phyloP scores from a whole-genome alignment of 345 rosid species.

The Salix suchowensis region DNA sequence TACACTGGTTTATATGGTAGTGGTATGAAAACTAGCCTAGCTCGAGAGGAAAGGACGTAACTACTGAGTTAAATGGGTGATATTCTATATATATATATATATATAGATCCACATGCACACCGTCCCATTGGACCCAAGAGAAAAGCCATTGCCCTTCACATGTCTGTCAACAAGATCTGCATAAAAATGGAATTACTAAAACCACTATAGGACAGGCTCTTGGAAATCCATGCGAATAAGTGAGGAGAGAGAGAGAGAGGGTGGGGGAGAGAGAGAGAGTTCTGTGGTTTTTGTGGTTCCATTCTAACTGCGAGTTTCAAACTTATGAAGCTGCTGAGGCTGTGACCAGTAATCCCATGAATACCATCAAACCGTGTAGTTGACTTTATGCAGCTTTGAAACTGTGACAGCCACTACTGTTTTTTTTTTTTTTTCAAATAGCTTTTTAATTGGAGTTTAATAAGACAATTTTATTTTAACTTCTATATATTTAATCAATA shows the following conservation, averaged over 20 bases:
- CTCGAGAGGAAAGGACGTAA: constrained; percentile 19
- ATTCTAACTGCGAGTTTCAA: constrained; percentile 34
- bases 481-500: too few relatives aligned
- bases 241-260: constrained; percentile 21
- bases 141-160: constrained; percentile 46
- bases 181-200: constrained; percentile 30
- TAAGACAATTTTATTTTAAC: too few relatives aligned
- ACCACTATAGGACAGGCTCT: constrained; percentile 44
- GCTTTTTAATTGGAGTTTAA: too few relatives aligned
- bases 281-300: constrained; percentile 6
- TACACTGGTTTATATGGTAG: neutral
- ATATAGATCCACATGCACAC: constrained; percentile 48
- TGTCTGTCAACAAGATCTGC: constrained; percentile 52
- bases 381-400: neutral
- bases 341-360: constrained; percentile 13
- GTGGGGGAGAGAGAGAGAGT: constrained; percentile 5
- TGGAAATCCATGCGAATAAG: constrained; percentile 46
- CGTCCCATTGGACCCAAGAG: constrained; percentile 39
- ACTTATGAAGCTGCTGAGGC: constrained; percentile 8
- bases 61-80: constrained; percentile 12
- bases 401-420: too few relatives aligned
- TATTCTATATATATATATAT: neutral
- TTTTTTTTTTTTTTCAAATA: too few relatives aligned
- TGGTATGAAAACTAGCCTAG: constrained; percentile 2
- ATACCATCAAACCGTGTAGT: neutral